phyloP scores from a whole-genome alignment of 2,329 filamentous ascomycete genomes.

The Paecilomyces dactylethromorphus region DNA sequence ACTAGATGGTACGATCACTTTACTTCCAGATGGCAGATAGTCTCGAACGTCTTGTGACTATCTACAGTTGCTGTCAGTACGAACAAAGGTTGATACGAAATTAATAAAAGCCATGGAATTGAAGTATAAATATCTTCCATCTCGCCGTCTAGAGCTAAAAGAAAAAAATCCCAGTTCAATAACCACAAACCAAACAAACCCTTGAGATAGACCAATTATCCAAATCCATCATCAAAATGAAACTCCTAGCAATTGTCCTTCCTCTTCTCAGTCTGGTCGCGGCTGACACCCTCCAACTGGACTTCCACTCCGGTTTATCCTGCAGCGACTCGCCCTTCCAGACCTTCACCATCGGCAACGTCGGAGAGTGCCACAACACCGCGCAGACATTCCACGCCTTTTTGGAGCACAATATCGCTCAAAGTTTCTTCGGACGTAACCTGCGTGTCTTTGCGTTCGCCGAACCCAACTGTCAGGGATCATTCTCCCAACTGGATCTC shows the following conservation, averaged over 20 bases:
- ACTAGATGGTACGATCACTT: not conserved
- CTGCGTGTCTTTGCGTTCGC: not conserved
- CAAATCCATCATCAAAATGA: not conserved
- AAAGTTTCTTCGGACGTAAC: not conserved
- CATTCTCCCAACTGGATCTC: not conserved
- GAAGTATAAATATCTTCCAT: too few species aligned
- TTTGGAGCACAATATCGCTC: not conserved
- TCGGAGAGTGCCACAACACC: not conserved
- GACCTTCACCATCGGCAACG: not conserved
- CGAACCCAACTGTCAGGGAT: not conserved
- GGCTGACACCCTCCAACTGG: not conserved
- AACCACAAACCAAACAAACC: not conserved
- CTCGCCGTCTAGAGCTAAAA: not conserved
- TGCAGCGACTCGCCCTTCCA: not conserved
- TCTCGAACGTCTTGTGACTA: not conserved
- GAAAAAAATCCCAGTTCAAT: not conserved
- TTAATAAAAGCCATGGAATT: too few species aligned
- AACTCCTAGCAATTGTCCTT: not conserved
- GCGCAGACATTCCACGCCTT: not conserved
- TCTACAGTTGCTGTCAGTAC: too few species aligned
- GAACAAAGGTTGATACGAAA: too few species aligned
- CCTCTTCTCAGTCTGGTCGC: not conserved
- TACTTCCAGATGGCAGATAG: not conserved
- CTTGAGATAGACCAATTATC: not conserved
- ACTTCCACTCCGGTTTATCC: not conserved